Conservation (phyloP, 176 grass and related monocot genomes). For the Oryza glaberrima region DNA sequence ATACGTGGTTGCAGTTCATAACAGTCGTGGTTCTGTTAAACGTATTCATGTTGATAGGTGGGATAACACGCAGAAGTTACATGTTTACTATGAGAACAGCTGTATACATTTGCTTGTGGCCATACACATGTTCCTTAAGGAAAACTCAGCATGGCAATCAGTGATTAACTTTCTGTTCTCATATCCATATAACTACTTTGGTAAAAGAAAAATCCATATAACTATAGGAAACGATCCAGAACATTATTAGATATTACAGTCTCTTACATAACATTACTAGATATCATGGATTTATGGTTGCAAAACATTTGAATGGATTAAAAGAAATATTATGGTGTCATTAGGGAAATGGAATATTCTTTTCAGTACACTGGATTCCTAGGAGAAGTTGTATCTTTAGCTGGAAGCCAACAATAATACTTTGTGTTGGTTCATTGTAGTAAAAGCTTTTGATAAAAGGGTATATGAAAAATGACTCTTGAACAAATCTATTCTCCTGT, state of each 20-base stretch:
- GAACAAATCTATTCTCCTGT: background rate
- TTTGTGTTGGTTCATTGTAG: background rate
- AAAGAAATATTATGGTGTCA: background rate
- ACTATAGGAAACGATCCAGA: background rate
- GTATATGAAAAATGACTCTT: conserved; percentile 5
- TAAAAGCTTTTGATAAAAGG: background rate
- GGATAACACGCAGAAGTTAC: background rate
- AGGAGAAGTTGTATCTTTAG: conserved; percentile 5
- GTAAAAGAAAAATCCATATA: background rate
- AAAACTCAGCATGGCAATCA: background rate
- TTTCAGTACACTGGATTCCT: background rate
- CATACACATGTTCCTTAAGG: background rate
- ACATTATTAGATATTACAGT: background rate
- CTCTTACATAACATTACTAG: background rate
- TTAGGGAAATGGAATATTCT: background rate
- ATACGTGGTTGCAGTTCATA: background rate
- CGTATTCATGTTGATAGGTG: background rate
- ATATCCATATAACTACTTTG: background rate
- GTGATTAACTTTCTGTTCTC: background rate
- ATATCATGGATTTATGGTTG: background rate
- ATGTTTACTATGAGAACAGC: background rate
- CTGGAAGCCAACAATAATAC: conserved; percentile 13
- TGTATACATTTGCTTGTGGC: background rate
- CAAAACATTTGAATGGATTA: background rate
- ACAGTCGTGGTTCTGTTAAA: background rate